Base-by-base conservation (phyloP, 495 filamentous ascomycete genomes). In the Xylaria palmicola region DNA sequence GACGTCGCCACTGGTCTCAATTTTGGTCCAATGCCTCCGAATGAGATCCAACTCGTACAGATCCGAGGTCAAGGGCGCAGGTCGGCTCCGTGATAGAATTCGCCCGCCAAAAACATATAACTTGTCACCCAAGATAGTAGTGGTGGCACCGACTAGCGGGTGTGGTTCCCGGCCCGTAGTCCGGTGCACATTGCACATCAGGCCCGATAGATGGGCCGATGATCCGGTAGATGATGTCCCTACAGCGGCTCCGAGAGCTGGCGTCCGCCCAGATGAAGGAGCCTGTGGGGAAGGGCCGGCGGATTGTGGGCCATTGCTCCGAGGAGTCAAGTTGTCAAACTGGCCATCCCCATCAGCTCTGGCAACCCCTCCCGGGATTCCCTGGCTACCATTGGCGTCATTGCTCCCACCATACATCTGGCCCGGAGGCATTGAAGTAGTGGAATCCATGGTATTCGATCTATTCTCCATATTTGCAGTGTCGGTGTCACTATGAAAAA, bases 31-130 rank as follows among this genome's bases (percentile, higher is more conserved):
- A 72, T 97, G 94, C 47, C 95, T 82, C 50, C 86, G 85, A 52
- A 97, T 88, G 47, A 98, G 81, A 74, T 98, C 93, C 59, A 98
- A 77, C 72, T 97, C 95, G 69, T 96, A 96, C 57, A 98, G 77
- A 68, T 96, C 90, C 24, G 90, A 86, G 2, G 92, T 97, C 60
- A 98, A 77, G 37, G 90, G 88, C 30, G 80, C 78, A 7, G 94
- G 90, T 52, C 87, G 85, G 59, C 86, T 90, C 62, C 90, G 80
- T 13, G 93, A 96, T 39, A 98, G 77, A 62, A 93, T 84, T 49
- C 93, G 86, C 17, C 94, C 94, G 13, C 94, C 94, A 74, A 98
- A 98, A 5, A 97, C 92, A 72, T 96, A 98, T 34, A 98, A 79
- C 69, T 91, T 96, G 71, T 98, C 94, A 9, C 92, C 92, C 22